A percentile compares a stretch with the other conserved stretches of the same genome.
phyloP scores from a whole-genome alignment of 2,329 filamentous ascomycete species.

The Cryphonectria parasitica region DNA sequence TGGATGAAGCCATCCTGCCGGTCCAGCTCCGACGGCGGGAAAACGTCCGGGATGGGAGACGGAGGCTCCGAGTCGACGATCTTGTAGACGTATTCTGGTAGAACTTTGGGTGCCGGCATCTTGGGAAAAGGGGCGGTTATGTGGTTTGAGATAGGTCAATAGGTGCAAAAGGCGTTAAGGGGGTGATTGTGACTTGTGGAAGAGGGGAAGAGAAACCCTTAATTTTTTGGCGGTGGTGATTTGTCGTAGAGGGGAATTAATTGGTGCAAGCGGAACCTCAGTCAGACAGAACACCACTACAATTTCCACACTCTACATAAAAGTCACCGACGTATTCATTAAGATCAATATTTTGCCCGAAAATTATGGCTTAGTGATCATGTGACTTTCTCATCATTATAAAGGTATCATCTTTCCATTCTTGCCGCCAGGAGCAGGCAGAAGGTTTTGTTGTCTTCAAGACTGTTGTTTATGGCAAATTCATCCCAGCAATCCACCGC shows the following conservation, averaged over 20 bases:
- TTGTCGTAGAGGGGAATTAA: background rate
- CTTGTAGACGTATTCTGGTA: slow-evolving; percentile 60
- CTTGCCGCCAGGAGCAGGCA: slow-evolving; percentile 1
- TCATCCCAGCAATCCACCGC: background rate
- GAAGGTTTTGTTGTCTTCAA: background rate
- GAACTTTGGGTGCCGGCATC: slow-evolving; percentile 36
- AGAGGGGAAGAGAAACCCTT: background rate
- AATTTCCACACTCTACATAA: background rate
- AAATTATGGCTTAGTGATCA: background rate
- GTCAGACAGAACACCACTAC: background rate
- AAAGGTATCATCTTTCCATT: slow-evolving; percentile 9
- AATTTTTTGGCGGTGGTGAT: background rate
- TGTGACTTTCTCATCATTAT: slow-evolving; percentile 11
- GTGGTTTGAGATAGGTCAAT: background rate
- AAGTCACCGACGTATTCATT: background rate
- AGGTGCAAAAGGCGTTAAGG: background rate
- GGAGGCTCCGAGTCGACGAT: slow-evolving; percentile 59
- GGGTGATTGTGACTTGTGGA: background rate
- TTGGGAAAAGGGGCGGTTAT: background rate
- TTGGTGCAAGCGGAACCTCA: background rate
- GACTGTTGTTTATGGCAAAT: background rate
- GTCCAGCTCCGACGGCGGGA: slow-evolving; percentile 64
- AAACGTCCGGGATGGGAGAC: slow-evolving; percentile 55
- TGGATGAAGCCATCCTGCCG: slow-evolving; percentile 65
- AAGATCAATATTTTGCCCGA: background rate